Base-by-base conservation (phyloP, 2,329 filamentous ascomycete species). In the Chrysosphaeria jannelii region DNA sequence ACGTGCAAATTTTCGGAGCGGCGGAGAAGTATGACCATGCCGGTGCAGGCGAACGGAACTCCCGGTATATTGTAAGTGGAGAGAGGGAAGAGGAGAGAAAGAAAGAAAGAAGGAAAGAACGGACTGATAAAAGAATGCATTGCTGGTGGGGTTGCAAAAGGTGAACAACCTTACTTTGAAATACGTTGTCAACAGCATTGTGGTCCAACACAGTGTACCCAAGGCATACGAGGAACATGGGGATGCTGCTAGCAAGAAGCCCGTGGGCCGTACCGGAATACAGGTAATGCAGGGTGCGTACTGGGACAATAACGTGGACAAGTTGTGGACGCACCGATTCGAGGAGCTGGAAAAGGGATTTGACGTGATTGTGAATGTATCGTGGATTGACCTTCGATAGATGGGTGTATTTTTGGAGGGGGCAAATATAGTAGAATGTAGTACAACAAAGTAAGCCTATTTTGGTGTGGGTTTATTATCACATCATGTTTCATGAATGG, bases 181-280 rank as follows among this genome's bases (percentile, higher is more conserved):
- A 48, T 93, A 81, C 49, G 75, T 78, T 35, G 78, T 89, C 49
- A 93, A 90, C 57, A 88, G 75, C 53, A 93, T 81, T 33, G 91
- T 93, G 40, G 88, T 93, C 35, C 81, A 97, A 52, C 81, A 93
- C 50, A 54, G 81, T 16, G 61, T 69, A 11, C 60, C 68, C 25
- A 67, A 61, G 8, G 58, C 61, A 14, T 50, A 59, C 26, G 50
- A 53, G 31, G 45, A 48, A 25, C 39, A 13, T 10, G 55, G 55
- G 25, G 44, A 48, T 26, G 37, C 39, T 40, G 42, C 51, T 14
- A 54, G 50, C 13, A 66, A 65, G 47, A 55, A 58, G n/a, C 61
- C 68, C 40, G 69, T 71, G 27, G 81, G 78, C 26, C 64, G 79
- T 33, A 63, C 81, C 33, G 85, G 85, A 32, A 85, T 85, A 74